Conservation (phyloP, 768 basidiomycete genomes). For the Jaapia argillacea region DNA sequence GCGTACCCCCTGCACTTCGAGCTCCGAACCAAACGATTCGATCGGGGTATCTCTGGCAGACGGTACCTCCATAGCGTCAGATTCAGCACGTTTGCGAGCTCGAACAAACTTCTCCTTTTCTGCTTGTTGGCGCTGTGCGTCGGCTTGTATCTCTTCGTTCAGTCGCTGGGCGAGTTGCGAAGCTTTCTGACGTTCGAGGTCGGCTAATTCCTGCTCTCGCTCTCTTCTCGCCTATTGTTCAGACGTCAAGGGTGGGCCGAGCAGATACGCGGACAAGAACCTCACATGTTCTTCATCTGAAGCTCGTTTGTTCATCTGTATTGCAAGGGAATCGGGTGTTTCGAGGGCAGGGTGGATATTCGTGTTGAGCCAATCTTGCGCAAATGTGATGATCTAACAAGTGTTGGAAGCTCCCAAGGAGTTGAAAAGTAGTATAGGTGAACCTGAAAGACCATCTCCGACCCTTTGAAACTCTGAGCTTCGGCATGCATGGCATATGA, state of each 20-base stretch:
- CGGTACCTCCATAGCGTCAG: slow-evolving; percentile 62
- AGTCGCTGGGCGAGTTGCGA: slow-evolving; percentile 47
- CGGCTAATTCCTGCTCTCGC: slow-evolving; percentile 46
- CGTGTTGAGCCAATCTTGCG: slow-evolving; percentile 61
- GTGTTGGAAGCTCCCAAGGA: too few species aligned
- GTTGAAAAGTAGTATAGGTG: too few species aligned
- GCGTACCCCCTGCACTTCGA: slow-evolving; percentile 45
- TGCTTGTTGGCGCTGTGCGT: slow-evolving; percentile 47
- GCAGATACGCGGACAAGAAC: too few species aligned
- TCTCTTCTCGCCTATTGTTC: slow-evolving; percentile 40
- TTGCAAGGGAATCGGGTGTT: slow-evolving; percentile 60
- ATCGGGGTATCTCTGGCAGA: slow-evolving; percentile 28
- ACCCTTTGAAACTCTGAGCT: slow-evolving; percentile 53
- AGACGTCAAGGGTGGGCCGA: too few species aligned
- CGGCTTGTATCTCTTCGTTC: slow-evolving; percentile 56
- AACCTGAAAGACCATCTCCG: slow-evolving; percentile 76
- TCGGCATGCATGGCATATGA: slow-evolving; percentile 53
- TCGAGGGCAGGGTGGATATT: slow-evolving; percentile 50
- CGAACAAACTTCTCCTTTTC: slow-evolving; percentile 43
- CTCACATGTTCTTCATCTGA: slow-evolving; percentile 60
- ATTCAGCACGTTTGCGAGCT: slow-evolving; percentile 51
- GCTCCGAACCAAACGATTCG: slow-evolving; percentile 49
- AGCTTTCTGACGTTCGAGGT: slow-evolving; percentile 37
- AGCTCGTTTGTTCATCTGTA: slow-evolving; percentile 70
- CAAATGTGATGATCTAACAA: slow-evolving; percentile 55